Base-by-base conservation (phyloP, 2,329 filamentous ascomycete species). In the Ilyonectria destructans region DNA sequence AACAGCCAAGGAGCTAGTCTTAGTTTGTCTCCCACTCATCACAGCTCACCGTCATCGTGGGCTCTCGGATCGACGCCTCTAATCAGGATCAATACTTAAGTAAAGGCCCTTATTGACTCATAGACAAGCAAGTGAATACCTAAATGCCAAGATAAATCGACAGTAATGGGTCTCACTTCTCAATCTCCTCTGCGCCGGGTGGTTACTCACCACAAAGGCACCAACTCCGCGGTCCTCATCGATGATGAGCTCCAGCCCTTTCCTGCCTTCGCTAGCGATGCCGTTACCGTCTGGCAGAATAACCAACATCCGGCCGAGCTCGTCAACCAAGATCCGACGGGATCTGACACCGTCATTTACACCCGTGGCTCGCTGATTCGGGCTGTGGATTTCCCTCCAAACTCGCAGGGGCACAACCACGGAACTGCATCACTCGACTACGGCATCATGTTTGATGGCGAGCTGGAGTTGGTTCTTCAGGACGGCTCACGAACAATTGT, bases 351-450 rank as follows among this genome's bases (percentile, higher is more conserved):
- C 2, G 56, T 35, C 12, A 58, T 58, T 12, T 58, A 58, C 13
- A 49, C 56, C 23, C 43, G 26, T 15, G 56, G 56, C 7, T 58
- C 56, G 5, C 45, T 58, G 4, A 58, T 58, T 10, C 29, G 56
- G 4, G 56, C 35, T 4, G 56, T 58, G 5, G 56, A 58, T 49
- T 58, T 58, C 13, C 56, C 56, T 23, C 56, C 56, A 3, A 49
- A 58, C 15, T 58, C 56, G 3, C 56, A 49, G 13, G 56, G 56
- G 7, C 56, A 58, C 10, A 45, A 58, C 10, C 56, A 58, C 29
- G 26, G 56, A 19, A 58, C 56, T 19, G 56, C 45, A 1, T 58
- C 56, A 13, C 45, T 58, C 12, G 56, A 58, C 19, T 58, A 58
- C 17, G 56, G 56, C 1, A 58, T 58, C 15, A 17, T 58, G 6